Evolutionary conservation across 768 basidiomycete genomes (phyloP).

Genomic region (Phylloporus scabripes): DNA sequence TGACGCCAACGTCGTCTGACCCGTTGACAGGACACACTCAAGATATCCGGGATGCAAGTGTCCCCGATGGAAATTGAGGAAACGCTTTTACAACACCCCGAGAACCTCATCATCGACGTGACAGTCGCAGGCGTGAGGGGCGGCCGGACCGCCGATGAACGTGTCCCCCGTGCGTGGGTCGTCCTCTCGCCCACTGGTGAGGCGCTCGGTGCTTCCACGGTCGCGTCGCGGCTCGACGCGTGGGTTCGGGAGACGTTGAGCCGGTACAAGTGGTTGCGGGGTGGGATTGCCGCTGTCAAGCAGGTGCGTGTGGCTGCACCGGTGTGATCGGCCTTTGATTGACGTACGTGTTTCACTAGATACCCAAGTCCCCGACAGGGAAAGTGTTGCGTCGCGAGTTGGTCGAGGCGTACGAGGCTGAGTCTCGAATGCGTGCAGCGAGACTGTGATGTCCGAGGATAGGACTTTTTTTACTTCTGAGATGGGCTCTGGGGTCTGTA

Average conservation of each 20-base stretch:
- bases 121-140: conserved; percentile 72
- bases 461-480: too few species aligned
- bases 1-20: background rate
- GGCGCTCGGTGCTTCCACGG: too few species aligned
- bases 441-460: conserved; percentile 19
- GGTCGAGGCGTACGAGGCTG: conserved; percentile 51
- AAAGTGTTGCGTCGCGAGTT: conserved; percentile 61
- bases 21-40: conserved; percentile 61
- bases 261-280: too few species aligned
- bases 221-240: too few species aligned
- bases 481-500: too few species aligned
- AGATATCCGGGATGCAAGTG: conserved; percentile 75
- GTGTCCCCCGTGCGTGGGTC: too few species aligned
- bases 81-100: conserved; percentile 55
- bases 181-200: too few species aligned
- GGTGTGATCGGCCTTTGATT: too few species aligned
- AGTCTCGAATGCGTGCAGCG: conserved; percentile 14
- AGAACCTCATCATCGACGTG: conserved; percentile 57
- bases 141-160: conserved; percentile 15
- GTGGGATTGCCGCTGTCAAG: too few species aligned
- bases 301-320: too few species aligned
- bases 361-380: conserved; percentile 52
- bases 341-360: too few species aligned
- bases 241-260: too few species aligned
- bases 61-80: conserved; percentile 80